Evolutionary conservation across 768 basidiomycete genomes (phyloP).

Genomic region (Phaeotremella skinneri): DNA sequence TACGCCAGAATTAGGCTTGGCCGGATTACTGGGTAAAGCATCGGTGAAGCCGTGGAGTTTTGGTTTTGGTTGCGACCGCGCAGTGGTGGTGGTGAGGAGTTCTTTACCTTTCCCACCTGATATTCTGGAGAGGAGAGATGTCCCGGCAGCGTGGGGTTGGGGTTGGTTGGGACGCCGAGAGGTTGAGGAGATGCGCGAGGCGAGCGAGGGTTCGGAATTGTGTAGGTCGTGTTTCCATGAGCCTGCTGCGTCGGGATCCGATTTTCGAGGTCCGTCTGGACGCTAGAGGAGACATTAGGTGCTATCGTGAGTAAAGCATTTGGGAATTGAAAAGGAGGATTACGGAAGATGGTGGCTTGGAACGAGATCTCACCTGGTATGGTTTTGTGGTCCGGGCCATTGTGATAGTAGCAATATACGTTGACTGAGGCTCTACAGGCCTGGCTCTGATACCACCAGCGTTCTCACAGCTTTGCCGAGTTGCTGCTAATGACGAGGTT

Average conservation of each 20-base stretch:
- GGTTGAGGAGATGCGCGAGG: conserved; percentile 14
- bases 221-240: conserved; percentile 47
- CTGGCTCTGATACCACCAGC: too few species aligned
- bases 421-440: conserved; percentile 8
- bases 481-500: too few species aligned
- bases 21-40: conserved; percentile 14
- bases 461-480: too few species aligned
- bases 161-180: conserved; percentile 10
- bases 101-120: conserved; percentile 37
- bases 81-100: conserved; percentile 19
- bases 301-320: not conserved
- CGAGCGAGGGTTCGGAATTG: conserved; percentile 17
- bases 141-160: conserved; percentile 1
- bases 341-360: not conserved
- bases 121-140: conserved; percentile 29
- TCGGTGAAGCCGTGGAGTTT: conserved; percentile 30
- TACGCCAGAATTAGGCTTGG: conserved; percentile 31
- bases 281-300: conserved; percentile 14
- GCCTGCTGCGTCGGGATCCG: conserved; percentile 38
- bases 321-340: not conserved
- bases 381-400: conserved; percentile 20
- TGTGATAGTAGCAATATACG: conserved; percentile 1
- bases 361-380: conserved; percentile 15
- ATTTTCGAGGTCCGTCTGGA: conserved; percentile 13
- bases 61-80: not conserved